Conservation (phyloP, 441 rosid species). For the Corymbia citriodora region DNA sequence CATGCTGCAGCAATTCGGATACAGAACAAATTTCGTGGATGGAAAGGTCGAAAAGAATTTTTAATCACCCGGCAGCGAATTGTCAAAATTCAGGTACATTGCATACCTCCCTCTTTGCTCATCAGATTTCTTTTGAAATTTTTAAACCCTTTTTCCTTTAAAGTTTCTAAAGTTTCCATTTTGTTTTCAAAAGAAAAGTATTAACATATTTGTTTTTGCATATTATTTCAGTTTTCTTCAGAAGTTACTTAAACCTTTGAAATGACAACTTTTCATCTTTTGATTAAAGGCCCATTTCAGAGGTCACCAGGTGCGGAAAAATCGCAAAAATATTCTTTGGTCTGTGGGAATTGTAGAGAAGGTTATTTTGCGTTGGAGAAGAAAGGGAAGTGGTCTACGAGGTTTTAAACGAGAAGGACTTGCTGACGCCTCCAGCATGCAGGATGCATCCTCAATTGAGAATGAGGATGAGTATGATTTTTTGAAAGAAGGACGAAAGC, state of each 20-base stretch:
- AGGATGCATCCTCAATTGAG: constrained; percentile 31
- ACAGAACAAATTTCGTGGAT: constrained; percentile 86
- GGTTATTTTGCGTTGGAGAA: constrained; percentile 82
- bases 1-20: constrained; percentile 75
- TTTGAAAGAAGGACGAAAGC: constrained; percentile 79
- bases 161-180: background rate
- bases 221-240: background rate
- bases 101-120: background rate
- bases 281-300: constrained; percentile 71
- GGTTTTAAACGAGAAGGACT: constrained; percentile 71
- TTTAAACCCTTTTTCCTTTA: background rate
- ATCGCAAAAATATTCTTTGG: constrained; percentile 65
- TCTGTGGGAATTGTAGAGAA: constrained; percentile 88
- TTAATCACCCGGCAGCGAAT: constrained; percentile 63
- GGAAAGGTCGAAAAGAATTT: constrained; percentile 82
- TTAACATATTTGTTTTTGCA: background rate
- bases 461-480: constrained; percentile 91
- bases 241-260: background rate
- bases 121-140: background rate
- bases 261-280: background rate
- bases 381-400: constrained; percentile 82
- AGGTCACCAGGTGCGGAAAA: constrained; percentile 85
- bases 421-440: constrained; percentile 33
- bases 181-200: background rate
- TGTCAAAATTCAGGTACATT: constrained; percentile 77